Base-by-base conservation (phyloP, 768 basidiomycete genomes). In the Kwoniella mangroviensis region DNA sequence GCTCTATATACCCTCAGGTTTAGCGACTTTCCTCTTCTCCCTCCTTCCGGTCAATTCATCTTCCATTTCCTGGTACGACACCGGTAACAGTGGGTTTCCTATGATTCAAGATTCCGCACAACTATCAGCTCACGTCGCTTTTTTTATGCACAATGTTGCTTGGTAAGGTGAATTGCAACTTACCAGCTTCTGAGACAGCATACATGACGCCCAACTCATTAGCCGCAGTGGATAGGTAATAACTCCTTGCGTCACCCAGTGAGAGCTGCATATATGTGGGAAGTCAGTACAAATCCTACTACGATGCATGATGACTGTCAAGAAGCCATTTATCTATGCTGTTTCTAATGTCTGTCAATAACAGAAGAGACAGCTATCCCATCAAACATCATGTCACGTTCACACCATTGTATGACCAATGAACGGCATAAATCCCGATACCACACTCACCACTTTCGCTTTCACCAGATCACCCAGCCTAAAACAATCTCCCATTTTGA, bases 21-120 rank as follows among this genome's bases (percentile, higher is more conserved):
- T 83, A 17, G 84, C 84, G 1, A 85, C 84, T 63, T 85, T 85
- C 26, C 84, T 66, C 52, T 71, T 68, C 70, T 85, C 84, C 53
- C 69, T 74, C 66, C 63, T 74, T 0, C 83, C 84, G 21, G 84
- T 84, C 6, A 75, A 57, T 10, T 80, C 70, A 73, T 85, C 84
- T 71, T 82, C 77, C 84, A 85, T 85, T 70, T 84, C 84, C 68
- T 84, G 82, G 79, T 84, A 85, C 19, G 75, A 79, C 3, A 83
- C 76, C 5, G 84, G 83, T 15, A 81, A 60, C 1, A 85, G 71
- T 13, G 83, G 75, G 41, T 83, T 78, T 0, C 84, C 84, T 74
- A 72, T 15, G 34, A 43, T 10, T 17, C 40, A 17, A 65, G 6
- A 43, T 58, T 11, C 24, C 12, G 49, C 60, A 21, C 11, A 43